Conservation (phyloP, 2,329 filamentous ascomycete species). For the Alternaria sp. region DNA sequence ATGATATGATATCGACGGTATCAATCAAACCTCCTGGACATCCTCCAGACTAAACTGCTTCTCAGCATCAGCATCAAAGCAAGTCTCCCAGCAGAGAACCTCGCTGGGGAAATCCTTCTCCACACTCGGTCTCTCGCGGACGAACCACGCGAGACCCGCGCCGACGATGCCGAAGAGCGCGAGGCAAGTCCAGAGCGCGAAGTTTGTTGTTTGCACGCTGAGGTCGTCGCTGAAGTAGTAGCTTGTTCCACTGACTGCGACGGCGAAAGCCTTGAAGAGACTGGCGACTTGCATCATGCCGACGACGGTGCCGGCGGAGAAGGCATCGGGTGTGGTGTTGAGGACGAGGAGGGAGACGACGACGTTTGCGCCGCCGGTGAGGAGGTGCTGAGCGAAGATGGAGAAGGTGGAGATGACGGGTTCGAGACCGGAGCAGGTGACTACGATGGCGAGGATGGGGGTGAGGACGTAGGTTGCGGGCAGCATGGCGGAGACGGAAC, state of each 20-base stretch:
- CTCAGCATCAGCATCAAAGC: slow-evolving; percentile 52
- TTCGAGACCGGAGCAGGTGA: slow-evolving; percentile 42
- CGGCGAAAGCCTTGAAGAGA: slow-evolving; percentile 56
- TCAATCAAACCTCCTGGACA: slow-evolving; percentile 8
- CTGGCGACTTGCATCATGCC: slow-evolving; percentile 57
- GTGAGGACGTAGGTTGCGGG: slow-evolving; percentile 50
- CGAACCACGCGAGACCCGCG: slow-evolving; percentile 53
- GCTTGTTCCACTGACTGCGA: slow-evolving; percentile 53
- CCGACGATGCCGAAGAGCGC: slow-evolving; percentile 50
- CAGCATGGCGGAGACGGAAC: slow-evolving; percentile 49
- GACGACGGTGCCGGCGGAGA: slow-evolving; percentile 55
- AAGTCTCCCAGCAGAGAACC: slow-evolving; percentile 55
- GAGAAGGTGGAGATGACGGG: slow-evolving; percentile 48
- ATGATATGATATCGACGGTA: neutral
- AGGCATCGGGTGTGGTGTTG: slow-evolving; percentile 56
- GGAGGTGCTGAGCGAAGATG: slow-evolving; percentile 52
- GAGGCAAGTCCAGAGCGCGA: slow-evolving; percentile 54
- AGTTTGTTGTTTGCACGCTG: slow-evolving; percentile 52
- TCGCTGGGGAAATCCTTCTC: slow-evolving; percentile 53
- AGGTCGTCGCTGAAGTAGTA: slow-evolving; percentile 55
- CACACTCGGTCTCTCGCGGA: slow-evolving; percentile 53
- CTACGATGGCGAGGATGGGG: slow-evolving; percentile 48
- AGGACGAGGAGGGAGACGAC: slow-evolving; percentile 55
- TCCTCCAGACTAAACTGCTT: slow-evolving; percentile 26
- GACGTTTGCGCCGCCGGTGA: slow-evolving; percentile 51